A percentile compares a stretch with the other conserved stretches of the same genome.
Conservation (phyloP, 75 land plant species). For the Sequoia sempervirens region DNA sequence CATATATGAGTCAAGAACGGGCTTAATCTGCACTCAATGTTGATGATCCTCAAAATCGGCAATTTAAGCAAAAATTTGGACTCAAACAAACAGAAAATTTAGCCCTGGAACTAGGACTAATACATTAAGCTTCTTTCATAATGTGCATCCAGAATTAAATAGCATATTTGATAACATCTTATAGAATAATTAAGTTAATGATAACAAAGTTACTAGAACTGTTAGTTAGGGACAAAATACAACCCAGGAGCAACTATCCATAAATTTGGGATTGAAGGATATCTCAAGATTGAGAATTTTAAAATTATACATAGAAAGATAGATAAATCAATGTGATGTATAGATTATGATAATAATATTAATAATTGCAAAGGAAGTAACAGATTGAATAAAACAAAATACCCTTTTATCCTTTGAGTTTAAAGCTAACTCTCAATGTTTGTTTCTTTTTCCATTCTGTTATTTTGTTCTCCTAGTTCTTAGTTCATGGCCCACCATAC, state of each 20-base stretch:
- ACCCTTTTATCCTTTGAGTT: not conserved
- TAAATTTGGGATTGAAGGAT: not conserved
- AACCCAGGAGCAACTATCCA: not conserved
- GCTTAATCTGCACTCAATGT: not conserved
- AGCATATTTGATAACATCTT: not conserved
- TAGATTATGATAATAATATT: not conserved
- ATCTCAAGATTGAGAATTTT: not conserved
- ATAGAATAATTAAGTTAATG: not conserved
- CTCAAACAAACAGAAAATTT: not conserved
- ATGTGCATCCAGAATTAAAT: constrained; percentile 2
- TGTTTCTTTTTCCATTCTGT: not conserved
- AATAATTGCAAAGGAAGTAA: not conserved
- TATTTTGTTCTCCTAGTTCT: not conserved
- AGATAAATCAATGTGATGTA: not conserved
- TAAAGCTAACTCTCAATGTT: not conserved
- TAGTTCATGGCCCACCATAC: not conserved
- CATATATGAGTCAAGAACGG: not conserved
- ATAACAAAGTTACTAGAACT: not conserved
- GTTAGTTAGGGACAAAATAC: not conserved
- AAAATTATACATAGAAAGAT: not conserved
- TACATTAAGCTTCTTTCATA: not conserved
- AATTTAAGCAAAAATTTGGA: not conserved
- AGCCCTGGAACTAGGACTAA: not conserved
- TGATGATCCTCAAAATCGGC: not conserved
- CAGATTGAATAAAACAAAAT: not conserved